phyloP scores from a whole-genome alignment of 192 early-diverging fungal species.

The Coemansia sp. region DNA sequence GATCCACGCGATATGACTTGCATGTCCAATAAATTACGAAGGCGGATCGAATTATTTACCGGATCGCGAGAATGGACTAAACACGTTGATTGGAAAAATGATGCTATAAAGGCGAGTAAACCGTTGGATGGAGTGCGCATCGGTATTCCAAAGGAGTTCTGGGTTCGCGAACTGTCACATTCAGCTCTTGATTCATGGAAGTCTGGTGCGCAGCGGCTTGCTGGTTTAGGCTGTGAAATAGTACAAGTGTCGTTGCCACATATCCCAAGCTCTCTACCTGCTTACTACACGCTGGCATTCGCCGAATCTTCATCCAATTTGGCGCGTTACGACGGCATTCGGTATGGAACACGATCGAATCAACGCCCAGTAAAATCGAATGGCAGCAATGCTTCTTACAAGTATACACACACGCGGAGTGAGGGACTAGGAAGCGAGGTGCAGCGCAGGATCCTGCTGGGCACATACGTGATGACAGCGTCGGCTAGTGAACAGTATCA shows the following conservation, averaged over 20 bases:
- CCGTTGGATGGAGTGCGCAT: conserved; percentile 59
- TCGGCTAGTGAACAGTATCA: conserved; percentile 71
- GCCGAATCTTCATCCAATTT: conserved; percentile 94
- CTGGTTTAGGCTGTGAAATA: conserved; percentile 66
- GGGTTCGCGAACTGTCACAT: conserved; percentile 69
- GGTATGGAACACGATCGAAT: conserved; percentile 66
- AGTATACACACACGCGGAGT: conserved; percentile 65
- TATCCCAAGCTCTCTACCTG: conserved; percentile 71
- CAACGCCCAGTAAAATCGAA: not conserved
- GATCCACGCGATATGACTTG: conserved; percentile 62
- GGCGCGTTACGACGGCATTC: conserved; percentile 83
- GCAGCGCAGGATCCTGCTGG: conserved; percentile 79
- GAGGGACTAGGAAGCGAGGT: conserved; percentile 82
- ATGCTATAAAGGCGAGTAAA: not conserved
- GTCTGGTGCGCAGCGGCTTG: conserved; percentile 59
- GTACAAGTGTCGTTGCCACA: conserved; percentile 71
- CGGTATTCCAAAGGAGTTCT: conserved; percentile 74
- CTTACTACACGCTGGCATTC: conserved; percentile 86
- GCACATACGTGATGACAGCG: conserved; percentile 82
- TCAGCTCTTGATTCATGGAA: conserved; percentile 64
- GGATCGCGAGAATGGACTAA: conserved; percentile 21
- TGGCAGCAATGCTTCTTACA: conserved; percentile 29
- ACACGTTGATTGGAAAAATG: not conserved
- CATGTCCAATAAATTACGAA: conserved; percentile 46
- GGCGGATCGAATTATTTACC: conserved; percentile 18